phyloP scores from a whole-genome alignment of 2,329 filamentous ascomycete species.

The Microcera coccophila region DNA sequence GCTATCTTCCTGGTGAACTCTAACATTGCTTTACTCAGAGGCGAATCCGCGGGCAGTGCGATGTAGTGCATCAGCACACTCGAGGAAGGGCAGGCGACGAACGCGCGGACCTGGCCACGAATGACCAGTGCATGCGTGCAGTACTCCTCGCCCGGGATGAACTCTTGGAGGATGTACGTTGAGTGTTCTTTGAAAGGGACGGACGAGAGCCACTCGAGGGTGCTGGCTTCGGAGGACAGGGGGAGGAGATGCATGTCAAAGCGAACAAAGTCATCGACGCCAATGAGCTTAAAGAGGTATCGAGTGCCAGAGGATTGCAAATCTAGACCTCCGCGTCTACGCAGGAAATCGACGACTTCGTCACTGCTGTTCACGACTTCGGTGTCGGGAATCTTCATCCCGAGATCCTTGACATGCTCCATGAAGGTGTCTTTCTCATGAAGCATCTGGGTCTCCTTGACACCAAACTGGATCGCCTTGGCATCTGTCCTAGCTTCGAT shows the following conservation, averaged over 20 bases:
- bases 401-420: constrained; percentile 50
- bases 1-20: constrained; percentile 60
- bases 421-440: constrained; percentile 66
- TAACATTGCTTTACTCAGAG: constrained; percentile 57
- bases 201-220: constrained; percentile 49
- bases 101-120: constrained; percentile 59
- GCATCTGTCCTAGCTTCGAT: constrained; percentile 57
- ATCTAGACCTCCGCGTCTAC: constrained; percentile 23
- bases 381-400: constrained; percentile 51
- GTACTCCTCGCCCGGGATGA: constrained; percentile 58
- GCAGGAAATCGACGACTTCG: constrained; percentile 52
- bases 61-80: constrained; percentile 65
- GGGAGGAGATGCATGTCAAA: constrained; percentile 65
- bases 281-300: constrained; percentile 65
- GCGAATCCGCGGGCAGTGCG: constrained; percentile 51
- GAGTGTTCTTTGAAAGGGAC: constrained; percentile 37
- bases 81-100: constrained; percentile 61
- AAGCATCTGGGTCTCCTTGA: constrained; percentile 52
- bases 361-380: constrained; percentile 50
- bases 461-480: constrained; percentile 60
- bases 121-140: constrained; percentile 69
- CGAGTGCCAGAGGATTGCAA: constrained; percentile 28
- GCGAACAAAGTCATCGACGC: constrained; percentile 56
- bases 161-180: constrained; percentile 59
- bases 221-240: constrained; percentile 47